Evolutionary conservation across 2,329 filamentous ascomycete genomes (phyloP).

Genomic region (Sporothrix pseudoabietina): DNA sequence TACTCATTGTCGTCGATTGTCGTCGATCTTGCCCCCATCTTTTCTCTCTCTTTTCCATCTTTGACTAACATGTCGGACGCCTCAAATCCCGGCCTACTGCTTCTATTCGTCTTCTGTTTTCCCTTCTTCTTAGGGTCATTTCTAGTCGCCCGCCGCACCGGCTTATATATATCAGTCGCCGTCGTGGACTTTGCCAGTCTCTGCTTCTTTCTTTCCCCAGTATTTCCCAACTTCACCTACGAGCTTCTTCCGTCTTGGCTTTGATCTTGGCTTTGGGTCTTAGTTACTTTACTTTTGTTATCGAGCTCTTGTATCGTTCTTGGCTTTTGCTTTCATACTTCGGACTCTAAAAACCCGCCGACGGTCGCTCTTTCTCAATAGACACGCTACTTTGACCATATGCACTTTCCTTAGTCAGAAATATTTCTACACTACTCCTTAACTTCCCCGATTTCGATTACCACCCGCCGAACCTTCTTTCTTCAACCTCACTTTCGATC

Average conservation of each 20-base stretch:
- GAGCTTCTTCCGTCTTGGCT: conserved; percentile 19
- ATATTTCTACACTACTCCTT: neutral
- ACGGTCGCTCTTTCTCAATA: conserved; percentile 1
- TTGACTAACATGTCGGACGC: neutral
- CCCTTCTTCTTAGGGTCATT: neutral
- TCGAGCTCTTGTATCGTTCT: neutral
- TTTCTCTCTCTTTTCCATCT: neutral
- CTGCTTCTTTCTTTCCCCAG: conserved; percentile 11
- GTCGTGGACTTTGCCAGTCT: neutral
- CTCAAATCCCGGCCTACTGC: neutral
- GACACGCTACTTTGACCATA: neutral
- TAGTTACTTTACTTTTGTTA: neutral
- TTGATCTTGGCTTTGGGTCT: neutral
- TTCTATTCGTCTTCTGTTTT: conserved; percentile 1
- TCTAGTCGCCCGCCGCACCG: neutral
- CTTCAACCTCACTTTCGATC: neutral
- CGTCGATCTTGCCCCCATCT: neutral
- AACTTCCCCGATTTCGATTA: neutral
- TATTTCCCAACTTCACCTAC: neutral
- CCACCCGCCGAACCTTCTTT: neutral
- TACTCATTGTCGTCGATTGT: neutral
- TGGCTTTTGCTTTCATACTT: neutral
- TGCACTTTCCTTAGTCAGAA: conserved; percentile 6
- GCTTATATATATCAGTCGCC: conserved; percentile 14
- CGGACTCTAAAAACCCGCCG: neutral